Evolutionary conservation across 768 basidiomycete genomes (phyloP).

Genomic region (Leccinum ochraceum): DNA sequence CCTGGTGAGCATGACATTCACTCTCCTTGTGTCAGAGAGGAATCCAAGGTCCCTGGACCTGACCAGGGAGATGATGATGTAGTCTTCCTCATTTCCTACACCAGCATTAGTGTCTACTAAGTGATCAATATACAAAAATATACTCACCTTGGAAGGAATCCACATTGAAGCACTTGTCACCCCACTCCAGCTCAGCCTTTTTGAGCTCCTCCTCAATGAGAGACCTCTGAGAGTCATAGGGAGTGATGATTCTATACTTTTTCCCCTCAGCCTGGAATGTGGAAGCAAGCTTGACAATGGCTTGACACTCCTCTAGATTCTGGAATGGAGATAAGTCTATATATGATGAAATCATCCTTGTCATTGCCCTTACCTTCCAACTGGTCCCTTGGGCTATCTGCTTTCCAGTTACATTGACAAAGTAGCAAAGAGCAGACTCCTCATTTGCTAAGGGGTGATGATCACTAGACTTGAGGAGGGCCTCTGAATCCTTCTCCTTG

Average conservation of each 20-base stretch:
- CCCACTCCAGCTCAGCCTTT: conserved; percentile 51
- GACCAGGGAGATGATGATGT: conserved; percentile 72
- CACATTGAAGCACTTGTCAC: conserved; percentile 73
- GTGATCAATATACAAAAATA: conserved; percentile 3
- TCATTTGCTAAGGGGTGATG: conserved; percentile 48
- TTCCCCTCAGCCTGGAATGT: conserved; percentile 52
- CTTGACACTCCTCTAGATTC: conserved; percentile 62
- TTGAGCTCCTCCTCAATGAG: conserved; percentile 59
- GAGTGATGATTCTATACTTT: conserved; percentile 70
- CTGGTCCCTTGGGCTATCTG: conserved; percentile 41
- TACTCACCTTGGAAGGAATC: conserved; percentile 76
- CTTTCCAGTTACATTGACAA: conserved; percentile 56
- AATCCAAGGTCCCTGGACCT: conserved; percentile 68
- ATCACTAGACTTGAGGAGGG: conserved; percentile 50
- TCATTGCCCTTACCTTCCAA: conserved; percentile 35
- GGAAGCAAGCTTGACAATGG: conserved; percentile 56
- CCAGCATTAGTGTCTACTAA: neutral
- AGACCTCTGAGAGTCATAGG: conserved; percentile 74
- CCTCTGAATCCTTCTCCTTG: conserved; percentile 30
- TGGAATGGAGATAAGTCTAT: conserved; percentile 26
- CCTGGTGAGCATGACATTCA: conserved; percentile 88
- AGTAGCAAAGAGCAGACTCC: conserved; percentile 52
- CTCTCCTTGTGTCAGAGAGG: conserved; percentile 59
- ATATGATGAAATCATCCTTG: neutral
- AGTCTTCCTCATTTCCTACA: conserved; percentile 81